Conservation (phyloP, 1,284 basidiomycete species). For the Cryptococcus wingfieldii region DNA sequence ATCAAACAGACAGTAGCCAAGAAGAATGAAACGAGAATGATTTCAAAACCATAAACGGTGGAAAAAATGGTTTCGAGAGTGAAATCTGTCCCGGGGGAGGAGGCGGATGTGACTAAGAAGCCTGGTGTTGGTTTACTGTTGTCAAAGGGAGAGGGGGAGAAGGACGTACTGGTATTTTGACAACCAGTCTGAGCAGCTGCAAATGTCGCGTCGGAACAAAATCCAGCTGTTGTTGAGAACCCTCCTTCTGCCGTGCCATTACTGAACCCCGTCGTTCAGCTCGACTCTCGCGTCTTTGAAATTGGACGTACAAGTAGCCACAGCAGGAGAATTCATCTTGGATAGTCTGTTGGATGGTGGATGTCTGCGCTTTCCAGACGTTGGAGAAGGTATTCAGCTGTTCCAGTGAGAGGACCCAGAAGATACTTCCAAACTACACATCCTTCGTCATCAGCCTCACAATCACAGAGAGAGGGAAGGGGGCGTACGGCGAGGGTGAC, state of each 20-base stretch:
- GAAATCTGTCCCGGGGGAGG: constrained; percentile 56
- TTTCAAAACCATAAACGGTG: constrained; percentile 73
- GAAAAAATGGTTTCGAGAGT: constrained; percentile 76
- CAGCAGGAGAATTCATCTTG: constrained; percentile 79
- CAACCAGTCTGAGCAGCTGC: constrained; percentile 59
- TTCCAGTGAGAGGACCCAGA: constrained; percentile 73
- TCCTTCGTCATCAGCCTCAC: no score
- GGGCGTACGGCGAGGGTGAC: constrained; percentile 22
- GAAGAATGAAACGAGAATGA: constrained; percentile 67
- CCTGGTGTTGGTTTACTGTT: no score
- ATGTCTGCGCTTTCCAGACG: constrained; percentile 55
- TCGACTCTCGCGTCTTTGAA: no score
- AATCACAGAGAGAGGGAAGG: background rate
- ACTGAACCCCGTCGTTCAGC: constrained; percentile 11
- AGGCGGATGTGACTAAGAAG: constrained; percentile 13
- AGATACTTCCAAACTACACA: constrained; percentile 56
- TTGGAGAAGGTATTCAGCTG: constrained; percentile 63
- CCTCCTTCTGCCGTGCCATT: constrained; percentile 50
- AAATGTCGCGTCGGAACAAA: constrained; percentile 58
- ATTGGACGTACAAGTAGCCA: constrained; percentile 56
- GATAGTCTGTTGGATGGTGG: constrained; percentile 56
- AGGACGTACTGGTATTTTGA: constrained; percentile 57
- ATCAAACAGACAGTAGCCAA: constrained; percentile 76
- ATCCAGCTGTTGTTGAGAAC: constrained; percentile 53
- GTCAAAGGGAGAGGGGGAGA: constrained; percentile 25